A percentile compares a stretch with the other conserved stretches of the same genome.
phyloP scores from a whole-genome alignment of 441 rosid genomes.

The Mallotus repandus region DNA sequence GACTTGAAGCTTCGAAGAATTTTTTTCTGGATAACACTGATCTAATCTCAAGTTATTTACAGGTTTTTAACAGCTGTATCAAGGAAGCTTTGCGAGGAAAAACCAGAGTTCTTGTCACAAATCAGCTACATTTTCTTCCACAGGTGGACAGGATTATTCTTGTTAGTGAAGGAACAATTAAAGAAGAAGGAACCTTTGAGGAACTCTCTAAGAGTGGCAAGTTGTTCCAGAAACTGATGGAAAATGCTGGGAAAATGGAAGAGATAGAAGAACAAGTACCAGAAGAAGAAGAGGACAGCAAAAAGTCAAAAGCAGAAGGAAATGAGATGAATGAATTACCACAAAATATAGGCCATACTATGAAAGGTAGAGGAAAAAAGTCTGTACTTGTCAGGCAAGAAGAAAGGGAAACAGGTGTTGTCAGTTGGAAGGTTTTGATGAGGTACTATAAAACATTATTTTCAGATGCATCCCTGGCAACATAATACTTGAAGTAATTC shows the following conservation, averaged over 20 bases:
- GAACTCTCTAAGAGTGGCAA: constrained; percentile 68
- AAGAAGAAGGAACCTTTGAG: constrained; percentile 90
- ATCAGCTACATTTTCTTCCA: constrained; percentile 98
- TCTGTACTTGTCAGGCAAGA: constrained; percentile 88
- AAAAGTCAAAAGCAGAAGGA: constrained; percentile 35
- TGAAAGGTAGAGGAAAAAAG: constrained; percentile 59
- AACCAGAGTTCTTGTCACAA: constrained; percentile 93
- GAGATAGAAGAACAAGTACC: constrained; percentile 42
- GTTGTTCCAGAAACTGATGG: constrained; percentile 85
- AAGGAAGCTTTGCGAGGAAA: constrained; percentile 74
- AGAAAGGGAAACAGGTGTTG: constrained; percentile 86
- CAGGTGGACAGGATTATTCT: constrained; percentile 78
- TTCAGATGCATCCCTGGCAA: not conserved
- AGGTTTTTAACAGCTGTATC: constrained; percentile 91
- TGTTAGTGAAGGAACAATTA: constrained; percentile 70
- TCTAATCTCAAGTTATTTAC: constrained; percentile 32
- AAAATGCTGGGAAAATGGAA: constrained; percentile 97
- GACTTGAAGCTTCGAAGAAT: constrained; percentile 8
- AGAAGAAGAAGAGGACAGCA: constrained; percentile 24
- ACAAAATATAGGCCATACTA: constrained; percentile 34
- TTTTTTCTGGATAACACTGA: constrained; percentile 11
- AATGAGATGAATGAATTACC: constrained; percentile 34
- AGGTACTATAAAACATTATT: constrained; percentile 44
- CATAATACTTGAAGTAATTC: not conserved
- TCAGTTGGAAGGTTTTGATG: constrained; percentile 86